Base-by-base conservation (phyloP, 2,329 filamentous ascomycete genomes). In the Aspergillus sp. region DNA sequence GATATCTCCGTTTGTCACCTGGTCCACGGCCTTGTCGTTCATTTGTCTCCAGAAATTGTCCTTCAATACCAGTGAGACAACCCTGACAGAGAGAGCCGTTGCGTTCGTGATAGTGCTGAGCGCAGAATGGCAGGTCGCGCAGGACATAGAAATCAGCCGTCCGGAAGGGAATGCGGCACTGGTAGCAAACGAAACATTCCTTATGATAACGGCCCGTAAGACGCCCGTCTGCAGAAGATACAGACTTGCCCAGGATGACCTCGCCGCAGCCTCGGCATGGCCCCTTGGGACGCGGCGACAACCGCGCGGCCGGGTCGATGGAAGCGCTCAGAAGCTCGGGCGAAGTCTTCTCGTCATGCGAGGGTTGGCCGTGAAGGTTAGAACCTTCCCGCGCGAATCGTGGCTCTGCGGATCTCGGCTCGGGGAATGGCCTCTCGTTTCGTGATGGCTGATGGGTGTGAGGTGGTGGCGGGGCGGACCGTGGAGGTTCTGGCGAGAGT, bases 131-230 rank as follows among this genome's bases (percentile, higher is more conserved):
- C 60, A 87, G 84, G 76, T 99, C 92, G 64, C 90, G 79, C 60
- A 92, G 85, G 11, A 99, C 93, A 73, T 99, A 99, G 69, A 98
- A 98, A 60, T 95, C 92, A 1, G 91, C 85, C 0, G 92, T 96
- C 20, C 87, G 82, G 71, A 98, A 99, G 0, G 92, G 89, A 56
- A 87, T 84, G 11, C 82, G 81, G 79, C 95, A 99, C 1, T 90
- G 92, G 4, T 87, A 85, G 82, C 95, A 99, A 11, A 94, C 90
- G 72, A 99, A 98, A 75, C 94, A 99, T 4, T 89, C 85, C 75
- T 96, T 96, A 81, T 99, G 95, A 75, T 96, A 99, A 63, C 92
- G 89, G 10, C 95, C 95, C 0, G 91, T 96, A 24, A 99, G 81
- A 24, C 93, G 88, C 16, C 95, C 95, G 68, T 97, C 95, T 0